A percentile compares a stretch with the other conserved stretches of the same genome.
phyloP scores from a whole-genome alignment of 108 stramenopile genomes.

The Cylindrotheca closterium region DNA sequence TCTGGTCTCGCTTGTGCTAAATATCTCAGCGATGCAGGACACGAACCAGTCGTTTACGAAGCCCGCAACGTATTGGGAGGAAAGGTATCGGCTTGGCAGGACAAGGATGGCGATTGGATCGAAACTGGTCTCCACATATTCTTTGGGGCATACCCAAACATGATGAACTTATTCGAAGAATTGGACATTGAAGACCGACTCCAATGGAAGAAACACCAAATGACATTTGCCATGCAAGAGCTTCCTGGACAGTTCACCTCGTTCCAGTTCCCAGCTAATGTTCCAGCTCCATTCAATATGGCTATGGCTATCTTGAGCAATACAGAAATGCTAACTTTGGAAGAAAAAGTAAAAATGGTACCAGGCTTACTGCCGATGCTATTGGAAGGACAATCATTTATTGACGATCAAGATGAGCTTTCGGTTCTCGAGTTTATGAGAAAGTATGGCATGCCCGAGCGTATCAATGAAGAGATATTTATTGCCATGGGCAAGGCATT shows the following conservation, averaged over 20 bases:
- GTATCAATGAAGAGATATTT: slow-evolving; percentile 95
- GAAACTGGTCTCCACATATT: slow-evolving; percentile 95
- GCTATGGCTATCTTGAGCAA: slow-evolving; percentile 91
- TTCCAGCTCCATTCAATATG: slow-evolving; percentile 96
- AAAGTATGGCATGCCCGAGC: slow-evolving; percentile 93
- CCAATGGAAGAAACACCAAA: slow-evolving; percentile 95
- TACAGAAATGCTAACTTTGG: slow-evolving; percentile 90
- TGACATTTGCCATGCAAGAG: slow-evolving; percentile 94
- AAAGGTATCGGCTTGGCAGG: slow-evolving; percentile 90
- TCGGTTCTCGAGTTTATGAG: slow-evolving; percentile 90
- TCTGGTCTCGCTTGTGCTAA: slow-evolving; percentile 86
- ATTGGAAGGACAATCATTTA: slow-evolving; percentile 88
- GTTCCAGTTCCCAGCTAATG: slow-evolving; percentile 89
- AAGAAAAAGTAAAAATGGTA: slow-evolving; percentile 85
- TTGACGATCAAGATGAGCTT: slow-evolving; percentile 92
- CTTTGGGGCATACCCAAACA: slow-evolving; percentile 95
- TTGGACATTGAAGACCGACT: slow-evolving; percentile 88
- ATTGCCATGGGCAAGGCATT: slow-evolving; percentile 96
- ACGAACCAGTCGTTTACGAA: slow-evolving; percentile 77
- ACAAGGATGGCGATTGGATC: slow-evolving; percentile 83
- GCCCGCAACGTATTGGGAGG: slow-evolving; percentile 81
- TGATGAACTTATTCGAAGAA: slow-evolving; percentile 90
- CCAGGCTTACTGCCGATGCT: slow-evolving; percentile 92
- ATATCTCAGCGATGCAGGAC: slow-evolving; percentile 89
- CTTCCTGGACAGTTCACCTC: slow-evolving; percentile 89